These are phyloP conservation scores for Melanomma pulvis-pyrius DNA, from an alignment of 495 filamentous ascomycete genomes.

Conservation along the genomic window DNA sequence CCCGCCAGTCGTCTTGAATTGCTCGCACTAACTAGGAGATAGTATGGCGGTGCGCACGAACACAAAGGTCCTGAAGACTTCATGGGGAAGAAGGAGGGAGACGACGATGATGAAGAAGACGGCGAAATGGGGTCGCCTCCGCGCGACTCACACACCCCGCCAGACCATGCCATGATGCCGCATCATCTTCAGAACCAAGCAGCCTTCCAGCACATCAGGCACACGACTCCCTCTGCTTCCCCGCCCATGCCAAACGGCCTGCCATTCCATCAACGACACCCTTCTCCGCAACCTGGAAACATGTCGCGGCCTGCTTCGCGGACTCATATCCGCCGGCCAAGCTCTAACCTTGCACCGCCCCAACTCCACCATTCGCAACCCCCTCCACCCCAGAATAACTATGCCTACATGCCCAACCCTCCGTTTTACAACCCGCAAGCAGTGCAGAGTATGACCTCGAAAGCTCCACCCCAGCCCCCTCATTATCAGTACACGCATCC, in stretches of 20 bases:
- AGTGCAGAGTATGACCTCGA: slow-evolving; percentile 47
- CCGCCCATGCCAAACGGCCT: slow-evolving; percentile 85
- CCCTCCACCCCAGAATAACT: slow-evolving; percentile 69
- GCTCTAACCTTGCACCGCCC: slow-evolving; percentile 72
- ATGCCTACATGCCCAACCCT: slow-evolving; percentile 81
- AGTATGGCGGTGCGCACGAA: slow-evolving; percentile 92
- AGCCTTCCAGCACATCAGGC: slow-evolving; percentile 75
- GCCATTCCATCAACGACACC: slow-evolving; percentile 69
- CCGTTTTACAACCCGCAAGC: slow-evolving; percentile 81
- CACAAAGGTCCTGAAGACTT: slow-evolving; percentile 96
- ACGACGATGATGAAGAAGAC: slow-evolving; percentile 85
- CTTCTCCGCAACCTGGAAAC: slow-evolving; percentile 77
- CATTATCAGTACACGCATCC: slow-evolving; percentile 41
- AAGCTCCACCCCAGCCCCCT: slow-evolving; percentile 41
- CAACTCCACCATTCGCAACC: slow-evolving; percentile 63
- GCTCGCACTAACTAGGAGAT: slow-evolving; percentile 28
- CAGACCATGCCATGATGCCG: slow-evolving; percentile 65
- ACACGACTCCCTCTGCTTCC: slow-evolving; percentile 81
- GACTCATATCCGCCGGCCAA: slow-evolving; percentile 73
- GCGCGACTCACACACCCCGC: slow-evolving; percentile 60
- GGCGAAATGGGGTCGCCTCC: slow-evolving; percentile 65
- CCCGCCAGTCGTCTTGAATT: slow-evolving; percentile 13
- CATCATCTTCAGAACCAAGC: slow-evolving; percentile 77
- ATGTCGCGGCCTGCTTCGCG: slow-evolving; percentile 80
- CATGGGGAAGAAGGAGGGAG: slow-evolving; percentile 76